Evolutionary conservation across 441 rosid genomes (phyloP), one percentile per base, ranked within the genome.

Genomic region (Populus trichocarpa): DNA sequence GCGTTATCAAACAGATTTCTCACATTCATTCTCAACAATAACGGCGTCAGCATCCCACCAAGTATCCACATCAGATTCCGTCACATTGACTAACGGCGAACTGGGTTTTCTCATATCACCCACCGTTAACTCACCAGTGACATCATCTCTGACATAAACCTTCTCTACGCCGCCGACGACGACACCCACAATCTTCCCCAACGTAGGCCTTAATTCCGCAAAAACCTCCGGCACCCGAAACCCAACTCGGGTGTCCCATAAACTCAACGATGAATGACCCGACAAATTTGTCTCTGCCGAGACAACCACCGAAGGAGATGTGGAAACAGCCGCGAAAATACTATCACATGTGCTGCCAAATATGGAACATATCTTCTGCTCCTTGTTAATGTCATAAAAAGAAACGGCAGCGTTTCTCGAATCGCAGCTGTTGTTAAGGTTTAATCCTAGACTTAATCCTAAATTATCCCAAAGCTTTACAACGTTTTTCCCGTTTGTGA

Each of bases 381-480:
- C 75, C 10, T 53, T 42, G 36, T 70, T 77, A 67, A 65, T 16
- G 26, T 85, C 82, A 14, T 77, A 80, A 30, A 70, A 25, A 11
- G 86, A 18, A 70, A 77, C 77, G 72, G n/a, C 50, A 75, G 81
- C 70, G 75, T 38, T 50, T 36, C 71, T 30, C 71, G 71, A 13
- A 20, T 33, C 71, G 35, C 42, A 13, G 0, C 65, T 79, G 9
- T 70, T 81, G 22, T 81, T 81, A 23, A 75, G 71, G 40, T 83
- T 83, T 2, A 85, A 59, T 5, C 85, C 83, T 6, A 85, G 76
- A 5, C 87, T 84, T 16, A 85, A 71, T 13, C 88, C 90, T 8
- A 89, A 75, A 80, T 90, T 89, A 69, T 93, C 95, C 99, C 99
- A 93, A 0, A 95, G 90, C 87, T 91, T 93, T 69, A 95, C 99